A percentile compares a stretch with the other conserved stretches of the same genome.
Evolutionary conservation across 176 grass and related monocot species (phyloP).

Genomic region (Juncus effusus): DNA sequence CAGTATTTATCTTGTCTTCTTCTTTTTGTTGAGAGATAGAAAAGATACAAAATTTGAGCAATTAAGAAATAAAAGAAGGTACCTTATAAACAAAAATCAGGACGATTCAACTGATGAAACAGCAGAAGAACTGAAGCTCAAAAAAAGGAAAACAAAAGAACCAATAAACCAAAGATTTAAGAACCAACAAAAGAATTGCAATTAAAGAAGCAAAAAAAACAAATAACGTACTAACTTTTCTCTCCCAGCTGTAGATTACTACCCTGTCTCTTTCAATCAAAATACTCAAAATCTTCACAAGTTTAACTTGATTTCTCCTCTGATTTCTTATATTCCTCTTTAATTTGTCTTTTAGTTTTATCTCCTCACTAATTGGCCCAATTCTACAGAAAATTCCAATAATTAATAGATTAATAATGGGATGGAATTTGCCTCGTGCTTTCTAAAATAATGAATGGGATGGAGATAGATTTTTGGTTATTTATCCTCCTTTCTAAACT

Average conservation of each 20-base stretch:
- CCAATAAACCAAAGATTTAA: too few species aligned
- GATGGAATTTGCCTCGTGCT: too few species aligned
- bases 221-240: conserved; percentile 4
- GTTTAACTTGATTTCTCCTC: conserved; percentile 2
- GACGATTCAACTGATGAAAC: not conserved
- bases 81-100: conserved; percentile 4
- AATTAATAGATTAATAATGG: too few species aligned
- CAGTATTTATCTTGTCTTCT: too few species aligned
- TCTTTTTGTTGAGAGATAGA: not conserved
- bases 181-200: too few species aligned
- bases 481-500: too few species aligned
- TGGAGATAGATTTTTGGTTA: too few species aligned
- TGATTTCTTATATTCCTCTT: not conserved
- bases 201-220: not conserved
- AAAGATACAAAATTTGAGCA: not conserved
- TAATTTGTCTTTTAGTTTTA: not conserved
- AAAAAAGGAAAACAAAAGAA: not conserved
- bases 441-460: too few species aligned
- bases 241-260: conserved; percentile 5
- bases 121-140: conserved; percentile 7
- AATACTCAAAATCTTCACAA: not conserved
- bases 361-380: not conserved
- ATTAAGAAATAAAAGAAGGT: conserved; percentile 1
- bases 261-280: conserved; percentile 18
- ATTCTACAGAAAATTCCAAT: not conserved